phyloP scores from a whole-genome alignment of 208 protist genomes.

The Leptomonas pyrrhocoris region DNA sequence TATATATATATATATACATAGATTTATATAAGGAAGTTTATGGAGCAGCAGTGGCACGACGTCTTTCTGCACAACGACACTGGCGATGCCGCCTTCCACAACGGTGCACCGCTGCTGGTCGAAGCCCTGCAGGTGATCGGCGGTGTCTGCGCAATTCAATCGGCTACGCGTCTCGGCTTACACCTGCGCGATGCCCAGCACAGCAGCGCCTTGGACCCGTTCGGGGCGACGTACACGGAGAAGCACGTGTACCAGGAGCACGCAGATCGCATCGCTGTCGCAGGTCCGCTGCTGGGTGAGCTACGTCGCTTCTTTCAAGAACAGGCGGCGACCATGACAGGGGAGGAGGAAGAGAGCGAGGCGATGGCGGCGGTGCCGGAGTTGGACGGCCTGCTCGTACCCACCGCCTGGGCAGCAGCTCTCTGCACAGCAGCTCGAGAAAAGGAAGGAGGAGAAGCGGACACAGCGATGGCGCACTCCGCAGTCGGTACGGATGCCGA shows the following conservation, averaged over 20 bases:
- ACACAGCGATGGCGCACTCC: background rate
- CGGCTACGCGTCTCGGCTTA: slow-evolving; percentile 35
- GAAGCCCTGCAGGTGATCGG: slow-evolving; percentile 62
- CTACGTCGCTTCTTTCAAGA: slow-evolving; percentile 20
- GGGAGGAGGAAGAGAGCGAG: background rate
- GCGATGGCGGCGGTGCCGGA: slow-evolving; percentile 6
- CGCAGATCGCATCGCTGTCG: slow-evolving; percentile 11
- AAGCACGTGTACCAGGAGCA: slow-evolving; percentile 27
- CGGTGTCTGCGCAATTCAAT: slow-evolving; percentile 32
- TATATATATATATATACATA: background rate
- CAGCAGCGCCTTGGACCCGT: background rate
- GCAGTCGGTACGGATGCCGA: background rate
- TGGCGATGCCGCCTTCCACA: slow-evolving; percentile 58
- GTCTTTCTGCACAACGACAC: slow-evolving; percentile 71
- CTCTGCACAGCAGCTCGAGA: background rate
- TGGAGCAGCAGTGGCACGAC: slow-evolving; percentile 63
- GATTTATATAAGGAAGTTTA: too few relatives aligned
- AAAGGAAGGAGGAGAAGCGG: background rate
- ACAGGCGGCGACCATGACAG: background rate
- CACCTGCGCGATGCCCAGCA: slow-evolving; percentile 29
- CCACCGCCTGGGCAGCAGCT: slow-evolving; percentile 4
- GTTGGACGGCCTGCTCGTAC: slow-evolving; percentile 27
- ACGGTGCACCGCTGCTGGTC: slow-evolving; percentile 58
- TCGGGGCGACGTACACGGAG: slow-evolving; percentile 26
- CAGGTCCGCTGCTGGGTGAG: slow-evolving; percentile 12